A percentile compares a stretch with the other conserved stretches of the same genome.
phyloP scores from a whole-genome alignment of 306 rosid species.

The Prunus kanzakura region DNA sequence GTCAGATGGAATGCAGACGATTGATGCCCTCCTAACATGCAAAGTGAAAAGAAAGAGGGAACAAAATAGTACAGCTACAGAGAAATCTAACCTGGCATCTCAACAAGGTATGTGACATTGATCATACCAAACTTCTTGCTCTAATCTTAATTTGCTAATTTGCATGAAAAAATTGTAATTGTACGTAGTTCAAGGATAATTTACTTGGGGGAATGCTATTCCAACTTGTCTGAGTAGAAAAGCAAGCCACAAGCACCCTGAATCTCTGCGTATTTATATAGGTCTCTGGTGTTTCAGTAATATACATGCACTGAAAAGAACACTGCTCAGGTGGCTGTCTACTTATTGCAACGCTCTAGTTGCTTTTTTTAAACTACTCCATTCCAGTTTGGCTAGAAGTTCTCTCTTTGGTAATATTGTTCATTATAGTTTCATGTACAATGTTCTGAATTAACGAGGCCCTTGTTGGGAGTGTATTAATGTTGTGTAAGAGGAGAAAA shows the following conservation, averaged over 20 bases:
- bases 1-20: constrained; percentile 82
- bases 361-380: background rate
- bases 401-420: too few species aligned
- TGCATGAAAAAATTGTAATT: background rate
- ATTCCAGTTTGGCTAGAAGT: background rate
- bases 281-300: constrained; percentile 1
- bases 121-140: background rate
- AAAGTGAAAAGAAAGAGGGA: constrained; percentile 87
- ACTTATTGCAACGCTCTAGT: background rate
- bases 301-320: constrained; percentile 3
- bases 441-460: background rate
- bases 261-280: background rate
- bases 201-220: background rate
- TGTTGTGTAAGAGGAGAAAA: background rate
- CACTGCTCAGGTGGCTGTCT: background rate
- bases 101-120: constrained; percentile 51
- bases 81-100: constrained; percentile 33
- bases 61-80: constrained; percentile 27
- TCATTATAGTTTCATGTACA: background rate
- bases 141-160: background rate
- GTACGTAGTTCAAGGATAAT: background rate
- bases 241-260: background rate
- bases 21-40: constrained; percentile 89
- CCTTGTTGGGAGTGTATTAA: background rate
- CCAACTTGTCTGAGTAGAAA: constrained; percentile 1